Conservation (phyloP, 129 eudicot species). For the Oenanthe sinensis region DNA sequence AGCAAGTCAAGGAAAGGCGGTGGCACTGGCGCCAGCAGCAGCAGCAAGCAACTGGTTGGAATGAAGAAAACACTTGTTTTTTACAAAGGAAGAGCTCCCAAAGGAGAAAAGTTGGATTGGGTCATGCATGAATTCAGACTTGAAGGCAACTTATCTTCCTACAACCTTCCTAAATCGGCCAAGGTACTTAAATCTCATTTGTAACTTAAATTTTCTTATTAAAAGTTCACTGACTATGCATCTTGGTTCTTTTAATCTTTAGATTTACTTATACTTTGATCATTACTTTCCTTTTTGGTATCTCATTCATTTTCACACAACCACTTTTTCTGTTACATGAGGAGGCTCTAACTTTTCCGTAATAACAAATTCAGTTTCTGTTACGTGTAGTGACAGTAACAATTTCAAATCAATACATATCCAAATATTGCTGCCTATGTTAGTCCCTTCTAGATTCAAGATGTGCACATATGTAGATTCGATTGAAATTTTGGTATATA, state of each 20-base stretch:
- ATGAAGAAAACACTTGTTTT: conserved; percentile 91
- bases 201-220: not conserved
- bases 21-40: not conserved
- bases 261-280: not conserved
- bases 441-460: not conserved
- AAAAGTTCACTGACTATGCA: not conserved
- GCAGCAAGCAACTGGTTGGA: conserved; percentile 45
- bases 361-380: conserved; percentile 9
- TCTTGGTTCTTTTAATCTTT: not conserved
- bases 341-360: not conserved
- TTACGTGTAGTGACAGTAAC: not conserved
- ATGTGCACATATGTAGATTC: not conserved
- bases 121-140: conserved; percentile 89
- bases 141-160: conserved; percentile 64
- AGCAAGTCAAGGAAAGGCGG: conserved; percentile 23
- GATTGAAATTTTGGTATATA: not conserved
- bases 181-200: conserved; percentile 30
- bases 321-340: conserved; percentile 14
- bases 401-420: not conserved
- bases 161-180: conserved; percentile 58
- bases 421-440: not conserved
- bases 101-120: conserved; percentile 81
- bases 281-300: conserved; percentile 1
- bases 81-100: conserved; percentile 90
- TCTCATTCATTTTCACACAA: not conserved